These are phyloP conservation scores for Teratosphaeria zuluensis DNA, from an alignment of 2,329 filamentous ascomycete genomes.

Conservation along the genomic window DNA sequence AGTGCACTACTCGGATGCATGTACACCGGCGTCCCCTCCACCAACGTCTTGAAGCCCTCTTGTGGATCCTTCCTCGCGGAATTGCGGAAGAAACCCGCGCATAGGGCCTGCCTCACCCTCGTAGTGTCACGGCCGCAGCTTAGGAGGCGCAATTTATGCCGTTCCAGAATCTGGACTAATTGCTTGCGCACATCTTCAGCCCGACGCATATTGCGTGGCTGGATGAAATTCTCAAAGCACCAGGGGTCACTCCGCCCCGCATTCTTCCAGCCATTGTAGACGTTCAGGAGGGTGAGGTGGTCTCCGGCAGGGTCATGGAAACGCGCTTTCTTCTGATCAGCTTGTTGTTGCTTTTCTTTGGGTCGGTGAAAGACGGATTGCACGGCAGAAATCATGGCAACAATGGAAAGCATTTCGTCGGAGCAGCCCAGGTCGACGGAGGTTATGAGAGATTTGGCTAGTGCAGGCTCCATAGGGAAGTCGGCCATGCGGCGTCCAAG, in stretches of 20 bases:
- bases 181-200: constrained; percentile 90
- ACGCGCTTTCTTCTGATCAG: constrained; percentile 94
- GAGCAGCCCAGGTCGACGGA: constrained; percentile 82
- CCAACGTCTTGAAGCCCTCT: constrained; percentile 95
- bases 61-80: constrained; percentile 88
- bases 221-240: constrained; percentile 98
- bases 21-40: constrained; percentile 89
- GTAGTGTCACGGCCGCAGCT: constrained; percentile 83
- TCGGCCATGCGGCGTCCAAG: constrained; percentile 96
- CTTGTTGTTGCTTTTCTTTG: constrained; percentile 92
- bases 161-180: constrained; percentile 84
- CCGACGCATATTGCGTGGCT: constrained; percentile 77
- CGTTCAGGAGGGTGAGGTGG: constrained; percentile 87
- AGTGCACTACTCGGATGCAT: constrained; percentile 85
- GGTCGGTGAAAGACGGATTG: constrained; percentile 86
- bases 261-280: constrained; percentile 94
- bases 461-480: constrained; percentile 91
- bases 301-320: constrained; percentile 94
- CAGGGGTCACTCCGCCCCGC: constrained; percentile 74
- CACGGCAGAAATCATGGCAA: constrained; percentile 78
- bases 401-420: constrained; percentile 88
- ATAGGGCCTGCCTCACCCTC: constrained; percentile 79
- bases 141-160: constrained; percentile 72
- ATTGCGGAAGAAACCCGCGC: constrained; percentile 92
- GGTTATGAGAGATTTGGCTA: constrained; percentile 83